phyloP scores from a whole-genome alignment of 495 filamentous ascomycete genomes.

The Penicillium fimorum region DNA sequence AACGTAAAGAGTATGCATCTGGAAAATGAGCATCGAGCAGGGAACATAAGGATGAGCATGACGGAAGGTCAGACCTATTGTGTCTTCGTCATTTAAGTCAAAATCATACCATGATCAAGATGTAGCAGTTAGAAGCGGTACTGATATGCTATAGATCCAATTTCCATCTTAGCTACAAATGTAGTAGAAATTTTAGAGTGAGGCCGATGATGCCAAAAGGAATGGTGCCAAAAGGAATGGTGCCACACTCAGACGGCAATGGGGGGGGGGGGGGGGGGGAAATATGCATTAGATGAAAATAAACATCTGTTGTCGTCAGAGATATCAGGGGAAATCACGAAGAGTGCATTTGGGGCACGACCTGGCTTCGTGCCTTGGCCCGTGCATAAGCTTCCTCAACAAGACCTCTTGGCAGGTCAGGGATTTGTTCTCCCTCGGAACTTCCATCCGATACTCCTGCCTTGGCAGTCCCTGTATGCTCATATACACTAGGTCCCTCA shows the following conservation, averaged over 20 bases:
- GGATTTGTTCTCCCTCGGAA: slow-evolving; percentile 46
- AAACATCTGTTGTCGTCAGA: neutral
- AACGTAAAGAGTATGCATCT: slow-evolving; percentile 37
- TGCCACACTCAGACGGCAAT: neutral
- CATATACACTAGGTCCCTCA: slow-evolving; percentile 7
- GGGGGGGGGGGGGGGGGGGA: too few relatives aligned
- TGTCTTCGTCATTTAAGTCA: slow-evolving; percentile 36
- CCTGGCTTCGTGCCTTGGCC: slow-evolving; percentile 30
- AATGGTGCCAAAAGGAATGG: neutral
- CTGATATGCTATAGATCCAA: neutral
- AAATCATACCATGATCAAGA: neutral
- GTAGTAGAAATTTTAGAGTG: neutral
- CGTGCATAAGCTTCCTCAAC: slow-evolving; percentile 53
- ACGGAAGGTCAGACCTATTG: slow-evolving; percentile 27
- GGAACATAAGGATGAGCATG: neutral
- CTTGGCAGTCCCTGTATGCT: neutral
- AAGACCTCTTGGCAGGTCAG: slow-evolving; percentile 53
- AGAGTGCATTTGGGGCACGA: neutral
- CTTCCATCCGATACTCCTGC: slow-evolving; percentile 17
- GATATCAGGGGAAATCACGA: neutral
- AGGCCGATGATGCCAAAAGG: neutral
- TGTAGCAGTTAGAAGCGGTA: neutral
- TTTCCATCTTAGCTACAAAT: slow-evolving; percentile 7
- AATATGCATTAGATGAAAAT: neutral
- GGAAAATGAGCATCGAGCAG: slow-evolving; percentile 3